phyloP scores from a whole-genome alignment of 768 basidiomycete species.

The Termitomyces bulborhizus region DNA sequence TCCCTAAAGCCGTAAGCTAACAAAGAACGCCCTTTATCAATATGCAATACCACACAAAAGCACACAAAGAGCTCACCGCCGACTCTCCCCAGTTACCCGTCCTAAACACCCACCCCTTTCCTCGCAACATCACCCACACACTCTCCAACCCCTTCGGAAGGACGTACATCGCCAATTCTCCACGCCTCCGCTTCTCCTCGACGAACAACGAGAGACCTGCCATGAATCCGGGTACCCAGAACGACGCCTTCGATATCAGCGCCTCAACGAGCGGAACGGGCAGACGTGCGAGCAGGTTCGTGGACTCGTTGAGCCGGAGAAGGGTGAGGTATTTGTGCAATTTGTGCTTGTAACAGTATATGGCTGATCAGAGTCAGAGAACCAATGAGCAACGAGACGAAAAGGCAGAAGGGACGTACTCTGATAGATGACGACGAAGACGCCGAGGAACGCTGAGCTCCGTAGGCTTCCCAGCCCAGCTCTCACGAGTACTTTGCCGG shows the following conservation, averaged over 20 bases:
- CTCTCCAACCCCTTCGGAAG: conserved; percentile 89
- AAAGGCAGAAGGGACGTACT: conserved; percentile 32
- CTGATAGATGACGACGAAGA: conserved; percentile 80
- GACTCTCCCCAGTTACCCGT: conserved; percentile 67
- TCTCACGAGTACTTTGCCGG: conserved; percentile 56
- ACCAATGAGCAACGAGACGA: not conserved
- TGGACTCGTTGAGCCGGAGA: conserved; percentile 13
- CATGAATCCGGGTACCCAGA: conserved; percentile 68
- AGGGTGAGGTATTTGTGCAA: conserved; percentile 42
- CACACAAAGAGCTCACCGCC: conserved; percentile 35
- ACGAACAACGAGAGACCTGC: conserved; percentile 77
- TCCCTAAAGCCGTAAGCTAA: conserved; percentile 65
- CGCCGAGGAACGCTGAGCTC: conserved; percentile 82
- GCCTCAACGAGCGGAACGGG: conserved; percentile 45
- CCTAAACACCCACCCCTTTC: conserved; percentile 67
- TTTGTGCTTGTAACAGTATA: conserved; percentile 63
- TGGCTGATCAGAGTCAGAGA: conserved; percentile 28
- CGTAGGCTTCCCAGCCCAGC: conserved; percentile 69
- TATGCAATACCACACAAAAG: conserved; percentile 1
- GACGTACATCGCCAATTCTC: conserved; percentile 89
- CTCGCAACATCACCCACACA: conserved; percentile 76
- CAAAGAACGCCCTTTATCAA: conserved; percentile 5
- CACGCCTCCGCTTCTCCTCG: conserved; percentile 83
- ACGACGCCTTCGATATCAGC: conserved; percentile 63
- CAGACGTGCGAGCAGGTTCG: conserved; percentile 30